Evolutionary conservation across 169 alveolate species (phyloP), one percentile per base, ranked within the genome.

Genomic region (Plasmodium vivax): DNA sequence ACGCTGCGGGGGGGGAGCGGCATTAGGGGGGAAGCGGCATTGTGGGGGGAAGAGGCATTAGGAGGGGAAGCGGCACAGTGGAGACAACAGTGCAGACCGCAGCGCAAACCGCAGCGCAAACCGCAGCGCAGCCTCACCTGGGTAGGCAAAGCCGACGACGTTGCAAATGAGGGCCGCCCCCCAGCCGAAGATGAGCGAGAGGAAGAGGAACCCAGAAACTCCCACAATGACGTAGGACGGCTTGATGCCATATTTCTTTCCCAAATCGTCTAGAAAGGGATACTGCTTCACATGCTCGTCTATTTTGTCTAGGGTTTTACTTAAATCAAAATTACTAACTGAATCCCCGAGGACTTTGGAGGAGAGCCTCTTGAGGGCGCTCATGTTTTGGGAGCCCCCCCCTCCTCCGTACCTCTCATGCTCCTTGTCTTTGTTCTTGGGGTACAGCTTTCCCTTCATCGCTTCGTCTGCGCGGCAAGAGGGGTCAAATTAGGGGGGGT

Each of bases 151-250:
- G 19, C 96, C 96, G 68, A 95, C 93, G 16, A 95, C 41, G 56
- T 85, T 95, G 30, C 96, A 95, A 36, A 95, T 95, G 54, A 95
- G 54, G 54, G 96, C 96, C n/a, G 96, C 96, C 4, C 96, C 96
- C 95, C 95, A 95, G 0, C 96, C 96, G 72, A 95, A 93, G 54
- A 93, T 74, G 2, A 95, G 83, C 3, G 92, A 93, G 81, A 95
- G n/a, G 34, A 92, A 62, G 43, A 92, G 41, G 32, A 85, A 68
- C 2, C 47, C 27, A 9, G 16, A 34, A 54, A 77, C 41, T 36
- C 87, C 90, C 7, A 95, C 93, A 62, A 95, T 43, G 19, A 95
- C 30, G 83, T 92, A 95, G 14, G 96, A 92, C 3, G 96, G 96
- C 16, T 95, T 81, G 34, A 88, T 88, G 14, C 96, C 96, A 14